Evolutionary conservation across 768 basidiomycete genomes (phyloP).

Genomic region (Macrolepiota fuliginosa): DNA sequence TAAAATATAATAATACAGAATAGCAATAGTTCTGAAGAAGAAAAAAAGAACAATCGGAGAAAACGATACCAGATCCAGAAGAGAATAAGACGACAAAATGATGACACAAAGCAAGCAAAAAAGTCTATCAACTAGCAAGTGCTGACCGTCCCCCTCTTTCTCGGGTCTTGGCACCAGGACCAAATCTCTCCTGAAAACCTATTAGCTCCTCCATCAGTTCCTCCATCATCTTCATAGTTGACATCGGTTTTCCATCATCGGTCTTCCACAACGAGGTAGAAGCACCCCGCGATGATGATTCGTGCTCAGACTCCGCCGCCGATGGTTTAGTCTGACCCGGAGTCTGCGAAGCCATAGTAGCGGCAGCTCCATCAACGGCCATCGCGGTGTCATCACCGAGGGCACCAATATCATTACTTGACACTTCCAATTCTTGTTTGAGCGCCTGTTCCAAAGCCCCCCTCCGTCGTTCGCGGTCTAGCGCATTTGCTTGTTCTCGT

Average conservation of each 20-base stretch:
- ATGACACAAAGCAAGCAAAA: background rate
- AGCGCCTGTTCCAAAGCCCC: constrained; percentile 65
- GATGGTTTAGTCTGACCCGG: constrained; percentile 11
- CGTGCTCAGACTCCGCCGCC: constrained; percentile 12
- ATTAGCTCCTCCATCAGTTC: constrained; percentile 90
- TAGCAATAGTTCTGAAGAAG: constrained; percentile 3
- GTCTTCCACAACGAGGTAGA: constrained; percentile 8
- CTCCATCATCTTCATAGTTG: constrained; percentile 83
- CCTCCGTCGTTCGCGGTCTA: constrained; percentile 66
- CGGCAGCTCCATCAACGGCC: constrained; percentile 25
- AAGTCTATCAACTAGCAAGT: constrained; percentile 15
- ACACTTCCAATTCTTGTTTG: constrained; percentile 26
- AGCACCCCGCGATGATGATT: background rate
- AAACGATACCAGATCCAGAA: background rate
- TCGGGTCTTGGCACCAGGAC: constrained; percentile 48
- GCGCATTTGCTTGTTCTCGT: constrained; percentile 75
- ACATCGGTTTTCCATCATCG: constrained; percentile 15
- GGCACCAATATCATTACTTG: constrained; percentile 11
- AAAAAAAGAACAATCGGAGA: constrained; percentile 7
- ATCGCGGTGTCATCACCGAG: constrained; percentile 27
- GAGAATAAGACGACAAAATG: background rate
- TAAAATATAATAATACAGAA: constrained; percentile 16
- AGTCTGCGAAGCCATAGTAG: constrained; percentile 5
- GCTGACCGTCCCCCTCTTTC: constrained; percentile 50
- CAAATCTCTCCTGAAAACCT: constrained; percentile 84